These are phyloP conservation scores for Periconia sp. DNA, from an alignment of 2,329 filamentous ascomycete genomes.

Conservation along the genomic window DNA sequence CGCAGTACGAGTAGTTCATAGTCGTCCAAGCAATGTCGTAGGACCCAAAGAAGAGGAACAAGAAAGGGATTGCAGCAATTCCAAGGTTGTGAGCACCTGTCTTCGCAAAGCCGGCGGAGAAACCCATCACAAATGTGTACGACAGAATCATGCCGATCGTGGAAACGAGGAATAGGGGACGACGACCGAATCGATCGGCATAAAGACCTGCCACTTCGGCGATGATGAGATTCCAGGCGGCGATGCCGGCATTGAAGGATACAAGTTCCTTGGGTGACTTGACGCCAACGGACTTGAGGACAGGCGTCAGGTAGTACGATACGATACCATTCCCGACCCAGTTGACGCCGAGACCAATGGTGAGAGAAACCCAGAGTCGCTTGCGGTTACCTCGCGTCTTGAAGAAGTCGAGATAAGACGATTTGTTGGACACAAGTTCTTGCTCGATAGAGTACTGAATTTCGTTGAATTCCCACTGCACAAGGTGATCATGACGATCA, in stretches of 20 bases:
- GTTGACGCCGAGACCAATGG: slow-evolving; percentile 44
- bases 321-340: slow-evolving; percentile 49
- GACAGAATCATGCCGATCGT: slow-evolving; percentile 51
- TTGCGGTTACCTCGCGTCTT: slow-evolving; percentile 42
- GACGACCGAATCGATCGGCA: slow-evolving; percentile 51
- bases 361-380: slow-evolving; percentile 45
- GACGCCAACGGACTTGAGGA: slow-evolving; percentile 47
- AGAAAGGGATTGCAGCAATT: slow-evolving; percentile 16
- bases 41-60: slow-evolving; percentile 20
- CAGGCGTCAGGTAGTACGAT: slow-evolving; percentile 43
- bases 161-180: slow-evolving; percentile 51
- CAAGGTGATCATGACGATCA: slow-evolving; percentile 23
- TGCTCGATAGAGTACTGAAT: slow-evolving; percentile 10
- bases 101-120: slow-evolving; percentile 37
- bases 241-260: slow-evolving; percentile 45
- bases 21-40: slow-evolving; percentile 42
- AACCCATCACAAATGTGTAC: slow-evolving; percentile 50
- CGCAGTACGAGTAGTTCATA: slow-evolving; percentile 32
- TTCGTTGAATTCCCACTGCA: slow-evolving; percentile 17
- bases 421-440: slow-evolving; percentile 18
- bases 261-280: slow-evolving; percentile 39
- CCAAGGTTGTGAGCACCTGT: slow-evolving; percentile 4
- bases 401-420: slow-evolving; percentile 18
- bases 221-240: slow-evolving; percentile 47
- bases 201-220: slow-evolving; percentile 46